Evolutionary conservation across 2,329 filamentous ascomycete genomes (phyloP).

Genomic region (Tolypocladium album): DNA sequence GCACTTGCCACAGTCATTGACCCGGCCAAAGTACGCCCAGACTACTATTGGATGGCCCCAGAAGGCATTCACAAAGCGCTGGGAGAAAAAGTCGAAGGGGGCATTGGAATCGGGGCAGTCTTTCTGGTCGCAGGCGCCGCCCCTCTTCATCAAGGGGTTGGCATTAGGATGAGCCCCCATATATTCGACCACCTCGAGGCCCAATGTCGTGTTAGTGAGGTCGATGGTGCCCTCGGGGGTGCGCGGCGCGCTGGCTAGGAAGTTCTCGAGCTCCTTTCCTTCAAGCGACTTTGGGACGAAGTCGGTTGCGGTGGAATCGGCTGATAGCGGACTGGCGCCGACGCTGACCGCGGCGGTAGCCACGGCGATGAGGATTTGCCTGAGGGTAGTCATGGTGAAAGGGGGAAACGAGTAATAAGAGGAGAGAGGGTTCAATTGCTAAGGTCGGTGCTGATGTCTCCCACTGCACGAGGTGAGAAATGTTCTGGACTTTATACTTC

Average conservation of each 20-base stretch:
- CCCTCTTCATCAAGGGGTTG: not conserved
- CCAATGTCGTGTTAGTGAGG: not conserved
- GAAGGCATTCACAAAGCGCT: not conserved
- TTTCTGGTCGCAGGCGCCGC: not conserved
- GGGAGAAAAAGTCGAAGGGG: not conserved
- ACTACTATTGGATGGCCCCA: not conserved
- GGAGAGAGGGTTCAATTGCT: not conserved
- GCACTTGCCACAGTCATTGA: not conserved
- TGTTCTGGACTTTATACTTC: not conserved
- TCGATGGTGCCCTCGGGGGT: not conserved
- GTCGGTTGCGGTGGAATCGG: not conserved
- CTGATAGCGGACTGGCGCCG: not conserved
- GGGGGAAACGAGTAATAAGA: not conserved
- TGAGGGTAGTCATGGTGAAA: not conserved
- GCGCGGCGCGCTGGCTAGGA: not conserved
- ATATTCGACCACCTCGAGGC: not conserved
- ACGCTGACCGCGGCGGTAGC: not conserved
- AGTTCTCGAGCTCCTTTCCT: not conserved
- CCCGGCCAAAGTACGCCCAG: not conserved
- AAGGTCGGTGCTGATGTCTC: not conserved
- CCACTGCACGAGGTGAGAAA: not conserved
- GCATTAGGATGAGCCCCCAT: not conserved
- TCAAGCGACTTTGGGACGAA: not conserved
- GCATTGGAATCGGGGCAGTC: not conserved
- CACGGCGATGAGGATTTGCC: not conserved